A percentile compares a stretch with the other conserved stretches of the same genome.
phyloP scores from a whole-genome alignment of 2,329 filamentous ascomycete genomes.

The Cladosporium colombiae region DNA sequence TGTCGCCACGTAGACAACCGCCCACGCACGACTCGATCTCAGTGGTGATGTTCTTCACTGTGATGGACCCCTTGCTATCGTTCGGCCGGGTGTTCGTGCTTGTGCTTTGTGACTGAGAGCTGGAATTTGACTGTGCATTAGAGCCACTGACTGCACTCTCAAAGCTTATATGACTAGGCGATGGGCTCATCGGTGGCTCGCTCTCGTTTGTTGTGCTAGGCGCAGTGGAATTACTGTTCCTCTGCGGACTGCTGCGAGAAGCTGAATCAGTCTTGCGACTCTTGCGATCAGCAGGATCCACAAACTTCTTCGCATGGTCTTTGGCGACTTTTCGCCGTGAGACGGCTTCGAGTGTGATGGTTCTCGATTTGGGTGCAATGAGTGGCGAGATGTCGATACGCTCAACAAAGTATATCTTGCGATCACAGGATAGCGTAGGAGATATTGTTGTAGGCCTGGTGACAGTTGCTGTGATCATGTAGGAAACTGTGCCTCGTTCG shows the following conservation, averaged over 20 bases:
- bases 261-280: constrained; percentile 29
- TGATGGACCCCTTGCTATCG: constrained; percentile 55
- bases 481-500: constrained; percentile 89
- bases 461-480: constrained; percentile 84
- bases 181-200: constrained; percentile 44
- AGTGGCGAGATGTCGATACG: constrained; percentile 81
- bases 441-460: constrained; percentile 86
- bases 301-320: constrained; percentile 45
- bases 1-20: constrained; percentile 83
- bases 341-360: constrained; percentile 85
- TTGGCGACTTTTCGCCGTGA: constrained; percentile 68
- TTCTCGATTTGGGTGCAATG: constrained; percentile 71
- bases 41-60: constrained; percentile 79
- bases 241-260: constrained; percentile 27
- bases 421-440: constrained; percentile 76
- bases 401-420: constrained; percentile 77
- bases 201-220: constrained; percentile 33
- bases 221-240: constrained; percentile 32
- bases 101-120: constrained; percentile 42
- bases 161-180: constrained; percentile 50
- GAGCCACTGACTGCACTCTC: constrained; percentile 38
- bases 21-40: constrained; percentile 80
- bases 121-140: constrained; percentile 51
- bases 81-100: constrained; percentile 52
- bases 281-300: constrained; percentile 31